Percentiles rank a stretch among this genome's conserved stretches.
Conservation (phyloP, 768 basidiomycete species). For the Leucocoprinus leucothites region DNA sequence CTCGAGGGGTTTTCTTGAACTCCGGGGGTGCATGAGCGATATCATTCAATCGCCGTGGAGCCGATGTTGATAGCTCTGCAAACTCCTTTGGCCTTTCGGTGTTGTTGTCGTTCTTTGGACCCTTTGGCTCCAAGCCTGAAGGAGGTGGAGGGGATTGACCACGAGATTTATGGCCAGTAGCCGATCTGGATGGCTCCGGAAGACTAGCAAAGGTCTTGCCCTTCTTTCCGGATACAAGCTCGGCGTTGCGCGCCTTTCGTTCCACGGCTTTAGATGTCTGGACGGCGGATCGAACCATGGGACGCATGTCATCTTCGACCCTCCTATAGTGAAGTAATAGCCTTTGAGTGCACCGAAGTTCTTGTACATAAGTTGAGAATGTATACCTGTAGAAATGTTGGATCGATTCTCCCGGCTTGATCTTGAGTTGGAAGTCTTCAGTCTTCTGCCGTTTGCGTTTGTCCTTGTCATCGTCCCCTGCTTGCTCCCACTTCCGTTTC, state of each 20-base stretch:
- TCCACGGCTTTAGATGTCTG: slow-evolving; percentile 50
- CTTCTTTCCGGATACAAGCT: slow-evolving; percentile 24
- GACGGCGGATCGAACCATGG: slow-evolving; percentile 58
- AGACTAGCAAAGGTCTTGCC: slow-evolving; percentile 5
- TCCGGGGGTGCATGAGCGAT: slow-evolving; percentile 67
- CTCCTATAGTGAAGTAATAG: slow-evolving; percentile 39
- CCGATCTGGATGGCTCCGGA: slow-evolving; percentile 14
- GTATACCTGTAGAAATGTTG: slow-evolving; percentile 71
- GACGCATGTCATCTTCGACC: slow-evolving; percentile 71
- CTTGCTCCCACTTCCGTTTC: slow-evolving; percentile 40
- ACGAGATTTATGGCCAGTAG: slow-evolving; percentile 13
- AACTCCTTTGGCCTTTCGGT: slow-evolving; percentile 45
- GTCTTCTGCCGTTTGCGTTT: slow-evolving; percentile 31
- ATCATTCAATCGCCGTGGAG: slow-evolving; percentile 68
- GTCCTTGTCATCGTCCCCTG: slow-evolving; percentile 22
- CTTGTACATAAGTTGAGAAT: neutral
- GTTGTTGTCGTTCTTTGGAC: slow-evolving; percentile 22
- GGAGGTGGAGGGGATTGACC: slow-evolving; percentile 16
- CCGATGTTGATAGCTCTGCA: slow-evolving; percentile 41
- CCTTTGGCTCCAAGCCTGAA: slow-evolving; percentile 3
- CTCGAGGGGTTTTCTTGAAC: slow-evolving; percentile 52
- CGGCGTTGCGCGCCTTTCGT: slow-evolving; percentile 42
- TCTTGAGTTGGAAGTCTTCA: slow-evolving; percentile 33
- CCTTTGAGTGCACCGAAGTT: neutral
- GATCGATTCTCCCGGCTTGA: slow-evolving; percentile 68